phyloP scores from a whole-genome alignment of 2,329 filamentous ascomycete species.

The Mariannaea elegans region DNA sequence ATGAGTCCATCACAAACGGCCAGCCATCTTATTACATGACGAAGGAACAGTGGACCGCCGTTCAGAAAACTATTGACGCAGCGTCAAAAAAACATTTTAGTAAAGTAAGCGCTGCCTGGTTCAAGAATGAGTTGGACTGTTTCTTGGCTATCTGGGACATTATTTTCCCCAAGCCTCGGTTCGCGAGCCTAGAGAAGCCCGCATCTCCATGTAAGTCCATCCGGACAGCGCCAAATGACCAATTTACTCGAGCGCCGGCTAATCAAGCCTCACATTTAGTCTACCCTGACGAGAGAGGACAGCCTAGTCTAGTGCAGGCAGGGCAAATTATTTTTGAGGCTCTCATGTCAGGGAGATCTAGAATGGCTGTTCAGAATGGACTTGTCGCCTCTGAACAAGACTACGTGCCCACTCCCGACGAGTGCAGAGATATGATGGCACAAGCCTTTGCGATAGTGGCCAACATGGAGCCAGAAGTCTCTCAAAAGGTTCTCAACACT shows the following conservation, averaged over 20 bases:
- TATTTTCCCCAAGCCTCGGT: background rate
- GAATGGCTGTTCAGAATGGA: background rate
- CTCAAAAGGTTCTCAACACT: background rate
- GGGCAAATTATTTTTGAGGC: background rate
- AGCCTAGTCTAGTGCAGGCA: background rate
- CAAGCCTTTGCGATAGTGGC: background rate
- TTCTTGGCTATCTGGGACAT: conserved; percentile 1
- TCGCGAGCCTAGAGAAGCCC: background rate
- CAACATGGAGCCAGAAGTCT: background rate
- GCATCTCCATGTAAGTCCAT: background rate
- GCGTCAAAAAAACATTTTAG: background rate
- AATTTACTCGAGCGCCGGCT: background rate
- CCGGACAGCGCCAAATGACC: too few relatives aligned
- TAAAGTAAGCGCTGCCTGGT: background rate
- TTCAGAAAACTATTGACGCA: background rate
- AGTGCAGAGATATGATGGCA: background rate
- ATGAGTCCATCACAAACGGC: too few relatives aligned
- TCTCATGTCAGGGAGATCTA: background rate
- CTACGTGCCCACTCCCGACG: background rate
- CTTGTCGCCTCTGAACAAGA: background rate
- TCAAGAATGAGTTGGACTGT: background rate
- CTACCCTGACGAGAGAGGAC: too few relatives aligned
- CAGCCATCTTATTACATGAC: conserved; percentile 6
- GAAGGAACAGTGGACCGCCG: background rate
- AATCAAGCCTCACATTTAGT: background rate